These are phyloP conservation scores for Fusarium sulawesiense DNA, from an alignment of 2,329 filamentous ascomycete genomes.

Conservation along the genomic window DNA sequence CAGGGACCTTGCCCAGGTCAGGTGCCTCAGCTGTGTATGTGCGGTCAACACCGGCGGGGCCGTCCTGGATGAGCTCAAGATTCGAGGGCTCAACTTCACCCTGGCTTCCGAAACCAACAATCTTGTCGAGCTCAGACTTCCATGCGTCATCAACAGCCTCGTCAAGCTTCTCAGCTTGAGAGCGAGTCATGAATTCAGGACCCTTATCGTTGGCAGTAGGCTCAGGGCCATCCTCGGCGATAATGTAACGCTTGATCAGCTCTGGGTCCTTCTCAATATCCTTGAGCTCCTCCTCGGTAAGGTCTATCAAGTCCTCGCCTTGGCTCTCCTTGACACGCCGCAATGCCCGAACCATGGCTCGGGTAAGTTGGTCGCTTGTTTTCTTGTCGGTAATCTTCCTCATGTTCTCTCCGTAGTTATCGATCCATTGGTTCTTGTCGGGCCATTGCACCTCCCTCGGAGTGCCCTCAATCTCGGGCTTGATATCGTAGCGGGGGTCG, in stretches of 20 bases:
- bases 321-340: slow-evolving; percentile 56
- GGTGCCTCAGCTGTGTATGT: slow-evolving; percentile 59
- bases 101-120: slow-evolving; percentile 48
- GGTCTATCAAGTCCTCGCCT: slow-evolving; percentile 59
- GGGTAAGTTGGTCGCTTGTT: slow-evolving; percentile 56
- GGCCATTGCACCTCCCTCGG: slow-evolving; percentile 68
- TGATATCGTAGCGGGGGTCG: slow-evolving; percentile 81
- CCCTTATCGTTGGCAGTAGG: slow-evolving; percentile 43
- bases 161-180: slow-evolving; percentile 53
- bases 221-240: slow-evolving; percentile 47
- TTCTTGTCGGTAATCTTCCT: slow-evolving; percentile 56
- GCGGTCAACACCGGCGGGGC: slow-evolving; percentile 50
- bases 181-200: slow-evolving; percentile 48
- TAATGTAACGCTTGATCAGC: slow-evolving; percentile 53
- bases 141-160: slow-evolving; percentile 53
- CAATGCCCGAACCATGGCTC: slow-evolving; percentile 57
- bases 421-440: slow-evolving; percentile 66
- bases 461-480: slow-evolving; percentile 61
- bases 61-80: slow-evolving; percentile 53
- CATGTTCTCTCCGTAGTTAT: slow-evolving; percentile 66
- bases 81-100: slow-evolving; percentile 49
- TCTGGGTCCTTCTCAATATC: slow-evolving; percentile 56
- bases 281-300: slow-evolving; percentile 62
- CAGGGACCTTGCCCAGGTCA: slow-evolving; percentile 64
- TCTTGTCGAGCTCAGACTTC: slow-evolving; percentile 54